Conservation (phyloP, 2,329 filamentous ascomycete species). For the Pestalotiopsis sp. region DNA sequence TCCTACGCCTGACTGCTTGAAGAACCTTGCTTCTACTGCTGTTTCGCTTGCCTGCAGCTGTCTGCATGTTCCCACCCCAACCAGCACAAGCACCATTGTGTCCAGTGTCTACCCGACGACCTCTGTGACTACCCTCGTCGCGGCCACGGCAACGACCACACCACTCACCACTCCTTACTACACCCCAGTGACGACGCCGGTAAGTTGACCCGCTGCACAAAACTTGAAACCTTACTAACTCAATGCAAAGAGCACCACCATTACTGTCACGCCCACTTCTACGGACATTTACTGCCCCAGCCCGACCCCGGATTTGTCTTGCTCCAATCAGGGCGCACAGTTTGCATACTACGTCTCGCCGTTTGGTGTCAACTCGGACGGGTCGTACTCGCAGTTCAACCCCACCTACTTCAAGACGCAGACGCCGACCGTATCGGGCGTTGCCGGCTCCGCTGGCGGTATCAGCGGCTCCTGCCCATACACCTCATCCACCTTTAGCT, state of each 20-base stretch:
- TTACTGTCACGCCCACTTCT: conserved; percentile 1
- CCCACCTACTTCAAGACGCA: background rate
- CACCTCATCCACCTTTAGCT: background rate
- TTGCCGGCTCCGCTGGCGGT: background rate
- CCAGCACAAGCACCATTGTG: conserved; percentile 8
- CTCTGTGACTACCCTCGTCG: background rate
- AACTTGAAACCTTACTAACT: background rate
- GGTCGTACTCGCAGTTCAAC: background rate
- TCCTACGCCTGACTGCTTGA: conserved; percentile 4
- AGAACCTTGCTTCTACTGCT: conserved; percentile 4
- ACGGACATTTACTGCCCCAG: conserved; percentile 9
- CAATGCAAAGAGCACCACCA: background rate
- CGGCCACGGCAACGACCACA: background rate
- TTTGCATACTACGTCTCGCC: conserved; percentile 1
- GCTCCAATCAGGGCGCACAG: background rate
- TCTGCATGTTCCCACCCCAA: background rate
- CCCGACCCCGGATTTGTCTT: background rate
- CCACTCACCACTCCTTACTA: background rate
- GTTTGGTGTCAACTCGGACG: background rate
- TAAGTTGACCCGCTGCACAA: background rate
- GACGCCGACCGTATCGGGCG: background rate
- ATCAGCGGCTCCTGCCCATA: background rate
- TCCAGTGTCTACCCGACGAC: conserved; percentile 8
- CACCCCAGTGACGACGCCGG: background rate
- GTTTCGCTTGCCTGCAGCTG: conserved; percentile 1